Evolutionary conservation across 495 filamentous ascomycete species (phyloP).

Genomic region (Penicillium nucicola): DNA sequence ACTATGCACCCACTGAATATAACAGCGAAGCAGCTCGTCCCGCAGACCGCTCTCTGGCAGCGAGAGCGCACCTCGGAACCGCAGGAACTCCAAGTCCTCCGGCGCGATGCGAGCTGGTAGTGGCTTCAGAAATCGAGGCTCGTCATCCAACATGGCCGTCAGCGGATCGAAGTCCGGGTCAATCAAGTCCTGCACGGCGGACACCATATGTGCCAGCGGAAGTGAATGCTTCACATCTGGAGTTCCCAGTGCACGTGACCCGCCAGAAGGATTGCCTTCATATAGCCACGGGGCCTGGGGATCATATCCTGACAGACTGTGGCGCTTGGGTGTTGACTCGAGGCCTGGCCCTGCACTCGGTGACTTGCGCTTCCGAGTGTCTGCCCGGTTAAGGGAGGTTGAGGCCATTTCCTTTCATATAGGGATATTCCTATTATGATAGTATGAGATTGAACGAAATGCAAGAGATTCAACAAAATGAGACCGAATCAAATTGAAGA

Average conservation of each 20-base stretch:
- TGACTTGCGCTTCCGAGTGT: constrained; percentile 30
- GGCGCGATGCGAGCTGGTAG: constrained; percentile 50
- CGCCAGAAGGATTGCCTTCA: constrained; percentile 24
- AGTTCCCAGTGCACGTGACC: constrained; percentile 29
- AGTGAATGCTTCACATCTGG: constrained; percentile 28
- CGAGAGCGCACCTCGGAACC: constrained; percentile 67
- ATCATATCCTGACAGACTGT: constrained; percentile 31
- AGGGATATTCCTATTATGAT: constrained; percentile 4
- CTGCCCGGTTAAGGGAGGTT: constrained; percentile 12
- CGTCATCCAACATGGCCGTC: constrained; percentile 40
- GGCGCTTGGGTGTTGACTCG: constrained; percentile 21
- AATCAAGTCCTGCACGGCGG: constrained; percentile 41
- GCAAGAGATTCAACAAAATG: no score
- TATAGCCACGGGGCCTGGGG: constrained; percentile 37
- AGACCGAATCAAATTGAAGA: constrained; percentile 3
- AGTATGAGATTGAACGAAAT: no score
- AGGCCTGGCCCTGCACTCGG: constrained; percentile 19
- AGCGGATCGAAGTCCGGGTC: constrained; percentile 45
- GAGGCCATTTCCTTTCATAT: constrained; percentile 18
- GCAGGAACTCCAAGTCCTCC: constrained; percentile 71
- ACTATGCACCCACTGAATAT: constrained; percentile 80
- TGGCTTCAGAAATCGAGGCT: constrained; percentile 52
- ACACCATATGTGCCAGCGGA: constrained; percentile 41
- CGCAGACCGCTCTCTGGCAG: constrained; percentile 63
- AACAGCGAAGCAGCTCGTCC: constrained; percentile 68